These are phyloP conservation scores for Penicillium paneum DNA, from an alignment of 2,329 filamentous ascomycete species.

Conservation along the genomic window DNA sequence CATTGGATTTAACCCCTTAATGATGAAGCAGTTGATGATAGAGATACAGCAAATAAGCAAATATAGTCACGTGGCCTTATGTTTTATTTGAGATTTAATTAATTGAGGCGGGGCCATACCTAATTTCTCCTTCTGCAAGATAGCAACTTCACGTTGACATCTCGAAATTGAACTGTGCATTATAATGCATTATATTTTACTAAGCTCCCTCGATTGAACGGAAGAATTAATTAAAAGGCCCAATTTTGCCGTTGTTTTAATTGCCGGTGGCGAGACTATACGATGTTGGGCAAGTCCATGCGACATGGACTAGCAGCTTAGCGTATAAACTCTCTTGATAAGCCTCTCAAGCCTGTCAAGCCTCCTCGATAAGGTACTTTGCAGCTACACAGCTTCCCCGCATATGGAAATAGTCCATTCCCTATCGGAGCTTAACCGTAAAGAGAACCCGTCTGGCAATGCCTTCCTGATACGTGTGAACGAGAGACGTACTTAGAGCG, in stretches of 20 bases:
- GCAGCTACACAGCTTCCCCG: conserved; percentile 1
- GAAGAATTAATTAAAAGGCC: neutral
- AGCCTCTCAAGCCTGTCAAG: neutral
- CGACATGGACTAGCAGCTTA: conserved; percentile 2
- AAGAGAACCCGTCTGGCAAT: conserved; percentile 1
- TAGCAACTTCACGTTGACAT: neutral
- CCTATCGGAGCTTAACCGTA: neutral
- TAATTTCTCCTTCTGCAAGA: neutral
- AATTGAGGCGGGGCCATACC: too few species aligned
- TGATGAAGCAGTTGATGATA: too few species aligned
- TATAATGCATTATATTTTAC: neutral
- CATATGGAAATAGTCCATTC: neutral
- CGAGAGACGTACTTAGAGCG: neutral
- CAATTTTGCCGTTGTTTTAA: neutral
- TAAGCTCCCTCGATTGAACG: neutral
- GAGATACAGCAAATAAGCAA: too few species aligned
- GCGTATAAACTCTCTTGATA: neutral
- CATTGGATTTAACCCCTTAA: too few species aligned
- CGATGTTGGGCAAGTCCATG: conserved; percentile 19
- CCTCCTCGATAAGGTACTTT: neutral
- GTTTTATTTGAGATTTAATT: too few species aligned
- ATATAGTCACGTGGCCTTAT: too few species aligned
- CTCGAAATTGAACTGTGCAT: neutral
- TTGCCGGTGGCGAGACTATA: neutral
- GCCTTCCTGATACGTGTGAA: conserved; percentile 1